Conservation (phyloP, 2,329 filamentous ascomycete genomes). For the Ascochyta lentis region DNA sequence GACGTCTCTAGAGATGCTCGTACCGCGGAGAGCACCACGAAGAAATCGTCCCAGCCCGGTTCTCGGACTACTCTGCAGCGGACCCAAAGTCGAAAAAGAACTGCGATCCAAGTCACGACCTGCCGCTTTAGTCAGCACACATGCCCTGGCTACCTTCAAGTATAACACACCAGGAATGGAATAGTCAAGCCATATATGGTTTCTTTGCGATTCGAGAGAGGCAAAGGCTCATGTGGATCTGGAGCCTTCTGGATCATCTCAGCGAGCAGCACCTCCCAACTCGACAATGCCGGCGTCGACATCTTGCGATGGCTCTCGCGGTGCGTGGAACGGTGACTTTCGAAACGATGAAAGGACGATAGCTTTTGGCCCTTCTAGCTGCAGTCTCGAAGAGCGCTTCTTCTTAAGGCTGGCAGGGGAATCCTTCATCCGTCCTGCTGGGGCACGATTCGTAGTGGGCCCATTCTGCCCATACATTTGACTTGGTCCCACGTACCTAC, state of each 20-base stretch:
- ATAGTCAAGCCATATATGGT: slow-evolving; percentile 37
- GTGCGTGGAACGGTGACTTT: slow-evolving; percentile 6
- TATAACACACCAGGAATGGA: slow-evolving; percentile 34
- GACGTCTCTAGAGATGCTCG: not conserved
- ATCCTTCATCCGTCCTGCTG: not conserved
- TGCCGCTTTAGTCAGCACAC: slow-evolving; percentile 20
- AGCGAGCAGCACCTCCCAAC: slow-evolving; percentile 26
- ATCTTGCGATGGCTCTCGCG: slow-evolving; percentile 15
- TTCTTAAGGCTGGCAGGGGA: slow-evolving; percentile 1
- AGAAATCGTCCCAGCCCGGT: slow-evolving; percentile 46
- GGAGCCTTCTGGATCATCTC: slow-evolving; percentile 33
- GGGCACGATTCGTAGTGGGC: not conserved
- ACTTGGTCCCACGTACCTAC: not conserved
- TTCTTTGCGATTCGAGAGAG: slow-evolving; percentile 33
- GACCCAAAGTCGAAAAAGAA: slow-evolving; percentile 38
- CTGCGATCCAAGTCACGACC: slow-evolving; percentile 38
- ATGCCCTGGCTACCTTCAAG: not conserved
- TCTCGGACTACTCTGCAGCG: slow-evolving; percentile 38
- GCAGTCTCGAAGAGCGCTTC: not conserved
- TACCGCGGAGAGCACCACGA: slow-evolving; percentile 41
- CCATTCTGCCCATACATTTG: not conserved
- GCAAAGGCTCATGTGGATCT: slow-evolving; percentile 35
- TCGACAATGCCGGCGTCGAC: slow-evolving; percentile 1
- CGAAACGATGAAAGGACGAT: slow-evolving; percentile 4
- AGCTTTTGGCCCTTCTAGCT: not conserved